phyloP scores from a whole-genome alignment of 1,139 yeast genomes.

The Sugiyamaella neomexicana region DNA sequence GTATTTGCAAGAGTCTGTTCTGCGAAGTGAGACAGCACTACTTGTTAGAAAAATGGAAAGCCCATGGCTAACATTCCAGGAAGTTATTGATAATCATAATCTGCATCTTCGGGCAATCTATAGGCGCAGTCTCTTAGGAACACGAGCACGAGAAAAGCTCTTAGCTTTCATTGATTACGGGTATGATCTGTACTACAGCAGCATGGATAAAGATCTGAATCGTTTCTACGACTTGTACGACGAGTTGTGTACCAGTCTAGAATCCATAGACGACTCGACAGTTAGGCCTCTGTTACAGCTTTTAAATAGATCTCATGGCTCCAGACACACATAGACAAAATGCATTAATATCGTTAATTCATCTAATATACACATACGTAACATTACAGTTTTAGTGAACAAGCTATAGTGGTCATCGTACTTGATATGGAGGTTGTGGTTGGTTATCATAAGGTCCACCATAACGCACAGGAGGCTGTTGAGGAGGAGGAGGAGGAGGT shows the following conservation, averaged over 20 bases:
- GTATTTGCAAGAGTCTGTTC: slow-evolving; percentile 16
- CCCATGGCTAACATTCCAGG: slow-evolving; percentile 8
- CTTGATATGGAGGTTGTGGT: slow-evolving; percentile 13
- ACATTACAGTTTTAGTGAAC: slow-evolving; percentile 14
- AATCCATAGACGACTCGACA: not conserved
- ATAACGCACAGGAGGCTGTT: slow-evolving; percentile 11
- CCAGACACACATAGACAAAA: not conserved
- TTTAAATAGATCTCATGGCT: not conserved
- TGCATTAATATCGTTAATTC: slow-evolving; percentile 5
- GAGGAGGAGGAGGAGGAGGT: slow-evolving; percentile 7
- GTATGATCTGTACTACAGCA: not conserved
- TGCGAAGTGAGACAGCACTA: slow-evolving; percentile 1
- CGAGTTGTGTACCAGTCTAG: not conserved
- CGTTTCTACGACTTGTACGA: slow-evolving; percentile 2
- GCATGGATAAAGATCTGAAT: not conserved
- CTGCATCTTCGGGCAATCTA: not conserved
- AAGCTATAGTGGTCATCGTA: slow-evolving; percentile 10
- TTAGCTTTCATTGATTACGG: slow-evolving; percentile 2
- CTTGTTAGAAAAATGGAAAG: slow-evolving; percentile 8
- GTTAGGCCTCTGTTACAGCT: slow-evolving; percentile 6
- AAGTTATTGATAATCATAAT: slow-evolving; percentile 10
- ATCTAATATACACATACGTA: slow-evolving; percentile 16
- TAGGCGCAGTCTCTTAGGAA: slow-evolving; percentile 7
- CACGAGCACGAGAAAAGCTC: not conserved
- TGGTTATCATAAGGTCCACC: slow-evolving; percentile 8